Evolutionary conservation across 2,329 filamentous ascomycete genomes (phyloP).

Genomic region (Epichloe coenophiala): DNA sequence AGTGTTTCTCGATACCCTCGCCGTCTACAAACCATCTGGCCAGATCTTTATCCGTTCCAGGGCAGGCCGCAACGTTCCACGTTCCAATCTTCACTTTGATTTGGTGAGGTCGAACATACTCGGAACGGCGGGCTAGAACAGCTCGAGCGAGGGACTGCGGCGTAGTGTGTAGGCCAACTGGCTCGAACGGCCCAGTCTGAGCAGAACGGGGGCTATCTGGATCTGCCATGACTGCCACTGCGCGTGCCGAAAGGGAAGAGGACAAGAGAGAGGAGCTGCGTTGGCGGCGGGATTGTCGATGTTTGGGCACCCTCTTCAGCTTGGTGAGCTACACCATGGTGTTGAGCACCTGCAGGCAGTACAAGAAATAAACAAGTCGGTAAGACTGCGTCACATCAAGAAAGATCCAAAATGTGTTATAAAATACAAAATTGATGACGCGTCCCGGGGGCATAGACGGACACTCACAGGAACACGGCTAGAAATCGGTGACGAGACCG

Average conservation of each 20-base stretch:
- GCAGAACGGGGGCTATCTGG: constrained; percentile 16
- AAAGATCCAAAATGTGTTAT: neutral
- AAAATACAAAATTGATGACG: neutral
- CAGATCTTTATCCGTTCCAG: constrained; percentile 78
- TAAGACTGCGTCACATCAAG: neutral
- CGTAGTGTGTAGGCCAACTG: constrained; percentile 29
- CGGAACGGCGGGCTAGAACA: constrained; percentile 58
- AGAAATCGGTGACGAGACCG: neutral
- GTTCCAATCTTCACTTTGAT: constrained; percentile 82
- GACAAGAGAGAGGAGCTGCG: constrained; percentile 10
- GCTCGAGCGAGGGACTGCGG: constrained; percentile 48
- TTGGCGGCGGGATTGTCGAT: constrained; percentile 11
- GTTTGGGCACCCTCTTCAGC: constrained; percentile 9
- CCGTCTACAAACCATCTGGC: constrained; percentile 77
- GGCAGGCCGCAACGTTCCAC: constrained; percentile 85
- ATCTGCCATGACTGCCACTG: constrained; percentile 2
- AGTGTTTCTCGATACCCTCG: constrained; percentile 50
- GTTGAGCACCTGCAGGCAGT: neutral
- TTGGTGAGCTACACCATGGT: constrained; percentile 22
- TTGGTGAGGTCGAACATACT: constrained; percentile 63
- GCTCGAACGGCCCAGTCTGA: constrained; percentile 24
- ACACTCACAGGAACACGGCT: neutral
- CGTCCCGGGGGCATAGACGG: neutral
- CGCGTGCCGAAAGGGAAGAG: constrained; percentile 1
- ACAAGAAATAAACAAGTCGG: neutral